These are phyloP conservation scores for Podospora sp. DNA, from an alignment of 495 filamentous ascomycete species.

Conservation along the genomic window DNA sequence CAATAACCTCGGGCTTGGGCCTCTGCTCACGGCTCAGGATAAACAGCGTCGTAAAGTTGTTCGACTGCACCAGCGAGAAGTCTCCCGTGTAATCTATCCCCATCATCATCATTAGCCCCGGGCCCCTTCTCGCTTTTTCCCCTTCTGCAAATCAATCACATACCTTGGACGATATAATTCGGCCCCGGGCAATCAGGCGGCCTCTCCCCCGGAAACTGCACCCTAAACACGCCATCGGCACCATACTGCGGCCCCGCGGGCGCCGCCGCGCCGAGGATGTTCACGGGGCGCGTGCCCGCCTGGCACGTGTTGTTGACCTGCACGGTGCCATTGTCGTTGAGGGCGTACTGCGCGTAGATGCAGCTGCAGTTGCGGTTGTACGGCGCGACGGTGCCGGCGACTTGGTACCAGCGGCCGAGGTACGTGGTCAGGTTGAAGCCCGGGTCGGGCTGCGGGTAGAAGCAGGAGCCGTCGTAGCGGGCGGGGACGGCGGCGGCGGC, in stretches of 20 bases:
- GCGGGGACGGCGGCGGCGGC: slow-evolving; percentile 21
- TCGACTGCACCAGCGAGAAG: slow-evolving; percentile 28
- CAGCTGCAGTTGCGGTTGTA: slow-evolving; percentile 26
- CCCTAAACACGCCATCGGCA: slow-evolving; percentile 24
- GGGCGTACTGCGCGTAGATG: slow-evolving; percentile 24
- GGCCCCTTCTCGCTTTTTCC: neutral
- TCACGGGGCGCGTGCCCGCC: slow-evolving; percentile 18
- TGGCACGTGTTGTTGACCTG: slow-evolving; percentile 29
- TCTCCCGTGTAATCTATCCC: slow-evolving; percentile 24
- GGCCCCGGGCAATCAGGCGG: slow-evolving; percentile 29
- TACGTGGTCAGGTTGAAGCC: slow-evolving; percentile 24
- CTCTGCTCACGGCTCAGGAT: slow-evolving; percentile 27
- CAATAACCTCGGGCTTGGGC: slow-evolving; percentile 19
- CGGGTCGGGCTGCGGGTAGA: slow-evolving; percentile 24
- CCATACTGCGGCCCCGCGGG: slow-evolving; percentile 25
- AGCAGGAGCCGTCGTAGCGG: slow-evolving; percentile 26
- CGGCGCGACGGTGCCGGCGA: slow-evolving; percentile 26
- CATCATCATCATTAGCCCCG: neutral
- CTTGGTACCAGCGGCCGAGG: slow-evolving; percentile 31
- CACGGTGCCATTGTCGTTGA: slow-evolving; percentile 28
- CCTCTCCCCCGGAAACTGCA: slow-evolving; percentile 25
- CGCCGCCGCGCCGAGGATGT: slow-evolving; percentile 25
- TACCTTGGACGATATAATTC: slow-evolving; percentile 29
- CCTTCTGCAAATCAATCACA: neutral
- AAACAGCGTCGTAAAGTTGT: slow-evolving; percentile 29